A percentile compares a stretch with the other conserved stretches of the same genome.
These are phyloP conservation scores for Xerocomus potaroensis DNA, from an alignment of 768 basidiomycete genomes.

Conservation along the genomic window DNA sequence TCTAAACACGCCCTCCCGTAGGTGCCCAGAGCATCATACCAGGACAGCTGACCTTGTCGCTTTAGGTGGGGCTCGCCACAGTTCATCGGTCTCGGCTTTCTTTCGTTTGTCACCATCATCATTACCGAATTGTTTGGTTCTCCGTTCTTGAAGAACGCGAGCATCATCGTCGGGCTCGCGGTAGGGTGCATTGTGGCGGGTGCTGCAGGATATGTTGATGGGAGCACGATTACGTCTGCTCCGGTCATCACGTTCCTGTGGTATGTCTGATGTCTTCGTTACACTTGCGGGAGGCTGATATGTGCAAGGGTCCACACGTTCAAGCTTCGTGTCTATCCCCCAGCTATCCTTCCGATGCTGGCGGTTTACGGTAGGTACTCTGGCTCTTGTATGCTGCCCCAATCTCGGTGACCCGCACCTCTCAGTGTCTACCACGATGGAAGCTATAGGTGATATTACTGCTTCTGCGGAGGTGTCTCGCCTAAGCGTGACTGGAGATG, in stretches of 20 bases:
- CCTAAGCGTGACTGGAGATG: constrained; percentile 63
- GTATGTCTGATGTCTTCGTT: constrained; percentile 25
- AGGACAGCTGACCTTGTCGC: neutral
- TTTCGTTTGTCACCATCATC: constrained; percentile 73
- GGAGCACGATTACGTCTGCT: constrained; percentile 56
- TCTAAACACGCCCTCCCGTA: constrained; percentile 68
- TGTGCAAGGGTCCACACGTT: constrained; percentile 62
- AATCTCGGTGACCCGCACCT: constrained; percentile 4
- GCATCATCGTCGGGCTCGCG: constrained; percentile 68
- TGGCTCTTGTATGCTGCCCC: neutral
- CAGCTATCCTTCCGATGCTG: constrained; percentile 59
- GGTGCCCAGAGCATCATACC: neutral
- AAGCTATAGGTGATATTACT: constrained; percentile 82
- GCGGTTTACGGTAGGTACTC: constrained; percentile 47
- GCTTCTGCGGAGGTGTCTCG: constrained; percentile 80
- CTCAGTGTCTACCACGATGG: constrained; percentile 70
- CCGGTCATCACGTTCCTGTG: constrained; percentile 83
- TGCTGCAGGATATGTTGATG: constrained; percentile 72
- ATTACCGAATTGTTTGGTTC: constrained; percentile 79
- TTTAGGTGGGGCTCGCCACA: constrained; percentile 73
- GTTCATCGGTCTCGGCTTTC: constrained; percentile 84
- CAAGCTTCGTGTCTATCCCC: constrained; percentile 71
- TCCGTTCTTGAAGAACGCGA: constrained; percentile 79
- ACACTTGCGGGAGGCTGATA: neutral
- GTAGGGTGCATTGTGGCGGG: constrained; percentile 82